Base-by-base conservation (phyloP, 208 protist genomes). In the Trichomonas vaginalis region DNA sequence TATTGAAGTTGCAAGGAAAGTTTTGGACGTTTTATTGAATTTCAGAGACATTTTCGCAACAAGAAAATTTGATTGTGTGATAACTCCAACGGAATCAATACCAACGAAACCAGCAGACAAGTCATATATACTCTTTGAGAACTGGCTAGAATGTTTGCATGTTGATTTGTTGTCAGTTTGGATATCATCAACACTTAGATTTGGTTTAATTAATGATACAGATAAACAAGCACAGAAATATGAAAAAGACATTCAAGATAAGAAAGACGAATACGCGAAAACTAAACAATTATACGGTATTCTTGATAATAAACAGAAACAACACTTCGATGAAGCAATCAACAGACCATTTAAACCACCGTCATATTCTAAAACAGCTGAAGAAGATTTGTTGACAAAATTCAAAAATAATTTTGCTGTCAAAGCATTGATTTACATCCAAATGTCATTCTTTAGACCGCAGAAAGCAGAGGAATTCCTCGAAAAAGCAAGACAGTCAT, bases 391-490 rank as follows among this genome's bases (percentile, higher is more conserved):
- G 0, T 10, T 92, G 0, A 51, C 40, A 4, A 39, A 51, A 35
- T 92, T 49, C 15, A 92, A 92, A 51, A 39, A 35, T 39, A 92
- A 92, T 39, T n/a, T 48, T 21, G 86, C 40, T 17, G 45, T 35
- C 4, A 92, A 92, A 47, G 40, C 86, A 15, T 15, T 92, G 1
- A n/a, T 92, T 27, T 92, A 51, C 15, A 92, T 51, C 17, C 86
- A 92, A 39, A 92, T 92, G 86, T 48, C 86, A 56, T 92, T 92
- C 46, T 92, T 92, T 39, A 92, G 86, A 39, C 86, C 86, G 8
- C 12, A 48, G 15, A 92, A 51, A 51, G 86, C 86, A 56, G 17
- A 48, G 1, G 17, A 23, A n/a, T 51, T 92, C 6, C 45, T 92
- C 39, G 45, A 92, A 39, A 92, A 92, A 51, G 86, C 86, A 32